Percentiles rank a stretch among this genome's conserved stretches.
phyloP scores from a whole-genome alignment of 805 yeast genomes.

The Middelhovenomyces tepae region DNA sequence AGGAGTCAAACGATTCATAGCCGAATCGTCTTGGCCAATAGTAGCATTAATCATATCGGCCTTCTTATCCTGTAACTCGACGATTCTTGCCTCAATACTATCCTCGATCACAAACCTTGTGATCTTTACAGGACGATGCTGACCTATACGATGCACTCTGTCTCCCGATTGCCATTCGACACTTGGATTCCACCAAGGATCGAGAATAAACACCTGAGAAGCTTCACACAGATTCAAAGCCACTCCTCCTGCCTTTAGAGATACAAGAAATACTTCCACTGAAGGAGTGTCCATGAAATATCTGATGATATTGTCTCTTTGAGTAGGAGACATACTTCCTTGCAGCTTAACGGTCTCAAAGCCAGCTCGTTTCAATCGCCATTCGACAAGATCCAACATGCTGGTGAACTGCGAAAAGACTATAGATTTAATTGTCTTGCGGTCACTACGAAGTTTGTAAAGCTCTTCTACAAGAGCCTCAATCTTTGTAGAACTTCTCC shows the following conservation, averaged over 20 bases:
- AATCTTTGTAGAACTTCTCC: slow-evolving; percentile 94
- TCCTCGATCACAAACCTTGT: slow-evolving; percentile 93
- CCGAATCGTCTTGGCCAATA: slow-evolving; percentile 84
- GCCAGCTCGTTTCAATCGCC: slow-evolving; percentile 93
- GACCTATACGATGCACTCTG: slow-evolving; percentile 96
- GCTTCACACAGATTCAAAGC: slow-evolving; percentile 96
- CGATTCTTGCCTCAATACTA: slow-evolving; percentile 91
- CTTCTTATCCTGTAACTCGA: slow-evolving; percentile 93
- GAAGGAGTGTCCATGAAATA: slow-evolving; percentile 87
- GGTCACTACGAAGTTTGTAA: slow-evolving; percentile 75
- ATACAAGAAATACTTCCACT: slow-evolving; percentile 90
- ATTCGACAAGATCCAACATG: slow-evolving; percentile 91
- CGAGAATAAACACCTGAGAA: slow-evolving; percentile 88
- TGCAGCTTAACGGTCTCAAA: slow-evolving; percentile 89
- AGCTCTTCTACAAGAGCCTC: slow-evolving; percentile 94
- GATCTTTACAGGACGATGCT: slow-evolving; percentile 85
- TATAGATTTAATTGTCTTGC: slow-evolving; percentile 85
- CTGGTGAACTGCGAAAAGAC: slow-evolving; percentile 96
- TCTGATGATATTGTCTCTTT: slow-evolving; percentile 83
- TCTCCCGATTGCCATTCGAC: slow-evolving; percentile 98
- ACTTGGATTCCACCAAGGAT: slow-evolving; percentile 99
- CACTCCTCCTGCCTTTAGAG: slow-evolving; percentile 97
- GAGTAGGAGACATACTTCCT: slow-evolving; percentile 96
- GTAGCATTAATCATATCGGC: slow-evolving; percentile 98
- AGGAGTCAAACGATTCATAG: slow-evolving; percentile 80